phyloP scores from a whole-genome alignment of 345 rosid genomes.

The Turnera subulata region DNA sequence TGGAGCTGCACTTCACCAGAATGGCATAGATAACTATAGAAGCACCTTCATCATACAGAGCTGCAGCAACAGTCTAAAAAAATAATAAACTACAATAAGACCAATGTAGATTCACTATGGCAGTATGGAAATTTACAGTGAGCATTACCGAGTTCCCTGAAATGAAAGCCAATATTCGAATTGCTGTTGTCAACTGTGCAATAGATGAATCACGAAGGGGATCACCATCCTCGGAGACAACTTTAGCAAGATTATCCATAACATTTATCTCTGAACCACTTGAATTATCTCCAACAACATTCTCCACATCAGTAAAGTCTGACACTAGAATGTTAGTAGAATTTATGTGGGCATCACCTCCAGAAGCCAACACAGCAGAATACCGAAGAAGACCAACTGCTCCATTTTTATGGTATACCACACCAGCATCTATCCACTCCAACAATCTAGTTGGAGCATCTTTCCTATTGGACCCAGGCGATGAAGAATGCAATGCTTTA shows the following conservation, averaged over 20 bases:
- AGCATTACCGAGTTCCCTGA: conserved; percentile 76
- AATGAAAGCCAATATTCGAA: conserved; percentile 79
- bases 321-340: conserved; percentile 68
- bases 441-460: conserved; percentile 88
- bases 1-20: conserved; percentile 83
- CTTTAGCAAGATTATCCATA: conserved; percentile 84
- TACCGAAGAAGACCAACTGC: conserved; percentile 85
- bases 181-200: conserved; percentile 85
- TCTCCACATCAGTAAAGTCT: conserved; percentile 72
- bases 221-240: conserved; percentile 72
- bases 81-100: conserved; percentile 13
- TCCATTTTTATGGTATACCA: conserved; percentile 90
- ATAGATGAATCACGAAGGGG: conserved; percentile 79
- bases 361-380: conserved; percentile 84
- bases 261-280: conserved; percentile 68
- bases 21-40: conserved; percentile 66
- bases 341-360: conserved; percentile 85
- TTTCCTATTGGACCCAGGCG: conserved; percentile 89
- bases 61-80: conserved; percentile 75
- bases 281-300: conserved; percentile 66
- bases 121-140: conserved; percentile 7
- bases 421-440: conserved; percentile 94
- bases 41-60: conserved; percentile 88
- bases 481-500: conserved; percentile 80
- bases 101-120: background rate